Conservation (phyloP, 169 alveolate species). For the Pseudocohnilembus persalinus region DNA sequence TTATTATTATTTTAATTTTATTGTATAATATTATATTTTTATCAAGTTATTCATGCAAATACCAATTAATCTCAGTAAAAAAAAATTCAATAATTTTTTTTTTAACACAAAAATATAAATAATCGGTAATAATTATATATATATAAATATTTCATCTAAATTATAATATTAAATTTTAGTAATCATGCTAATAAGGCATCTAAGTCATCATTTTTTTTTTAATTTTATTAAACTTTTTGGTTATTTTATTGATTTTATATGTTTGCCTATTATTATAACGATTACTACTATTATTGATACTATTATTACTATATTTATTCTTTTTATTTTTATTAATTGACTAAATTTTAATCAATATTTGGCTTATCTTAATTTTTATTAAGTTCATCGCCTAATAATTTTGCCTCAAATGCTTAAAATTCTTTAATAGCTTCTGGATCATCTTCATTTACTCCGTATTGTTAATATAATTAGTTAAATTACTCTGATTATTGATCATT, state of each 20-base stretch:
- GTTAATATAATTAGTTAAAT: too few relatives aligned
- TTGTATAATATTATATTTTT: too few relatives aligned
- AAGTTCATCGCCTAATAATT: neutral
- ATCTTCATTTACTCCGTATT: neutral
- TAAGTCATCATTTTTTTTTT: neutral
- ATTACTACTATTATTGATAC: too few relatives aligned
- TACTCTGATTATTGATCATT: neutral
- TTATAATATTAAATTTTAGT: too few relatives aligned
- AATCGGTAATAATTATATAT: too few relatives aligned
- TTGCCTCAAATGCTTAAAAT: neutral
- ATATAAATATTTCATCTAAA: too few relatives aligned
- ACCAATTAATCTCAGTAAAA: too few relatives aligned
- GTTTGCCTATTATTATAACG: neutral
- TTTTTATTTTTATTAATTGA: neutral
- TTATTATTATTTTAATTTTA: too few relatives aligned
- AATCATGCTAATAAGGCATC: neutral
- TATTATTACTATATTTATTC: too few relatives aligned
- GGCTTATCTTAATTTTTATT: neutral
- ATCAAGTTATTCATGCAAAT: too few relatives aligned
- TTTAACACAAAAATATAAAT: too few relatives aligned
- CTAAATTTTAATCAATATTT: neutral
- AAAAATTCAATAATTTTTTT: too few relatives aligned
- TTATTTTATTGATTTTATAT: neutral
- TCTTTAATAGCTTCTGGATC: neutral
- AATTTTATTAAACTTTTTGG: neutral